Conservation (phyloP, 2,329 filamentous ascomycete species). For the Diaporthe sp. region DNA sequence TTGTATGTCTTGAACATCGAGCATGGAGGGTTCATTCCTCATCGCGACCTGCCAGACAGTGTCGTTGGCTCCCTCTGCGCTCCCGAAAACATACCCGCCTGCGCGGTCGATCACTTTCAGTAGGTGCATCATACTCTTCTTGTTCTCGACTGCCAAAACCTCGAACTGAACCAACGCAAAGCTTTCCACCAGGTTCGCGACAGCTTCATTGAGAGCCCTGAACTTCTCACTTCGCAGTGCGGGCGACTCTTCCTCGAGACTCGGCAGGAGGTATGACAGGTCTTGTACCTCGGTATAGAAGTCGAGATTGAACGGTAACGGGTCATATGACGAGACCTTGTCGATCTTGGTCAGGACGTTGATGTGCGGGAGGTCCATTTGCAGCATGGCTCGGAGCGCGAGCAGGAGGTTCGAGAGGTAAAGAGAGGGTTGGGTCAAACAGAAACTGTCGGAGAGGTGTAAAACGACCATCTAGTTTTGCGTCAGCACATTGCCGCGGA, state of each 20-base stretch:
- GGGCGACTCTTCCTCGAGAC: conserved; percentile 84
- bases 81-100: conserved; percentile 92
- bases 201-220: conserved; percentile 85
- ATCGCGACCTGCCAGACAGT: conserved; percentile 98
- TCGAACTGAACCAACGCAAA: conserved; percentile 94
- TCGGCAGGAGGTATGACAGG: conserved; percentile 84
- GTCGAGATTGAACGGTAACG: conserved; percentile 94
- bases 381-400: conserved; percentile 95
- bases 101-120: conserved; percentile 92
- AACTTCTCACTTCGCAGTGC: conserved; percentile 81
- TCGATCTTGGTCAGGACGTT: conserved; percentile 99
- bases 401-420: conserved; percentile 96
- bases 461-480: conserved; percentile 84
- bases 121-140: conserved; percentile 95
- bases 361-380: conserved; percentile 96
- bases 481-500: neutral
- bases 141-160: conserved; percentile 95
- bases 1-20: conserved; percentile 92
- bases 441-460: conserved; percentile 94
- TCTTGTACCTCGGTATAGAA: conserved; percentile 99
- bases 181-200: conserved; percentile 88
- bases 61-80: conserved; percentile 92
- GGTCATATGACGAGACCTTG: conserved; percentile 86
- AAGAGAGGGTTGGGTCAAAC: conserved; percentile 90
- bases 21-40: conserved; percentile 78